Base-by-base conservation (phyloP, 768 basidiomycete genomes). In the Butyriboletus loyo region DNA sequence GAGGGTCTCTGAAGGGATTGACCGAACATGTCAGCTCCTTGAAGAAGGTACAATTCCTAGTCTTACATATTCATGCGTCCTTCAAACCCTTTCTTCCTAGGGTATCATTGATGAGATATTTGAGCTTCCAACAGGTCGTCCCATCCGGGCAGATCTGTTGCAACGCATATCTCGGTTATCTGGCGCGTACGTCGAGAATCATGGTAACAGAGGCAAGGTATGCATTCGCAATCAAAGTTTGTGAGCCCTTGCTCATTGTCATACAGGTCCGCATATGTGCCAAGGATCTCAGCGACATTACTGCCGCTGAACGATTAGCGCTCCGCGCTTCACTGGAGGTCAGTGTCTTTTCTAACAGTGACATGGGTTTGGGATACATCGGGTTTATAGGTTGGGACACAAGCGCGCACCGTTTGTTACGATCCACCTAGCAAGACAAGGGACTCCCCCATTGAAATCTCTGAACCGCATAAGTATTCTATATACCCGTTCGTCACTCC, bases 161-260 rank as follows among this genome's bases (percentile, higher is more conserved):
- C 81, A 83, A 54, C 76, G 75, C 25, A 81, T 91, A 53, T 91
- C 89, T n/a, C 82, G 85, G 47, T 51, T 81, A 19, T 76, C 86
- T 7, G 82, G 81, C 39, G 87, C 84, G 5, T 83, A 84, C 56
- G 66, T 83, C 5, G 84, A 87, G 63, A 77, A 75, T 52, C 60
- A 74, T 25, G 77, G 75, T 22, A 59, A 66, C 37, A 69, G 72
- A 48, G 77, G 78, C 53, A 73, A 75, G 68, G 85, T 82, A 56
- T 53, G 66, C 38, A 38, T 45, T 39, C 34, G 49, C 42, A n/a
- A 34, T 4, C 5, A n/a, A 10, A 8, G 14, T 8, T 31, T 30
- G 34, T 43, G 43, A 36, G 17, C n/a, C 22, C 9, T 15, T 45
- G 24, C 24, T 56, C 24, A 56, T 22, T 38, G 19, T 38, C 11